These are phyloP conservation scores for Globisporangium spinosum DNA, from an alignment of 352 stramenopile genomes.

Conservation along the genomic window DNA sequence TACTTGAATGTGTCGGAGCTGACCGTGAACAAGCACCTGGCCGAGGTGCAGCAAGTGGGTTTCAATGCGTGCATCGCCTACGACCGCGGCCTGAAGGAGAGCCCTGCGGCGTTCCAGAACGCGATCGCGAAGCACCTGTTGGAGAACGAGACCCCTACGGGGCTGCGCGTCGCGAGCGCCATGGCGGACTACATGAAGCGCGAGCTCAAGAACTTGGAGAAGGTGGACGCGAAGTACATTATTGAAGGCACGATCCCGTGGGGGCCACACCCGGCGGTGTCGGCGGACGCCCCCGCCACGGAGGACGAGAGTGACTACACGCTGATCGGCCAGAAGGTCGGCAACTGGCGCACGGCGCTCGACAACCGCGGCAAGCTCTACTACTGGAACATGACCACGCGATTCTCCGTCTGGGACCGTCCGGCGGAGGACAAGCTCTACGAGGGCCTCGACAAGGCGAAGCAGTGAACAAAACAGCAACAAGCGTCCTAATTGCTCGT, in stretches of 20 bases:
- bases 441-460: constrained; percentile 35
- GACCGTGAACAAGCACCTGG: constrained; percentile 95
- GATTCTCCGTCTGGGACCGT: constrained; percentile 78
- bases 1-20: constrained; percentile 91
- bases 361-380: constrained; percentile 86
- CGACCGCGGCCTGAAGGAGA: constrained; percentile 84
- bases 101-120: constrained; percentile 44
- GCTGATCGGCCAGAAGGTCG: constrained; percentile 77
- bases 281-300: constrained; percentile 7
- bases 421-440: constrained; percentile 54
- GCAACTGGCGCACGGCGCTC: constrained; percentile 81
- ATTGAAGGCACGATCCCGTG: constrained; percentile 75
- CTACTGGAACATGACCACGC: constrained; percentile 86
- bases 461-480: neutral
- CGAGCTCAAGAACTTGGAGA: constrained; percentile 79
- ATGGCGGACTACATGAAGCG: constrained; percentile 74
- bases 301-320: constrained; percentile 57
- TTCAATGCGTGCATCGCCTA: constrained; percentile 94
- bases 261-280: constrained; percentile 32
- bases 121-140: constrained; percentile 73
- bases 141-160: constrained; percentile 56
- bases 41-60: constrained; percentile 93
- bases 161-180: constrained; percentile 54
- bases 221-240: constrained; percentile 66
- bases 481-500: constrained; percentile 10